Percentiles rank a stretch among this genome's conserved stretches.
These are phyloP conservation scores for Dothideomycetes sp. DNA, from an alignment of 2,329 filamentous ascomycete genomes.

Conservation along the genomic window DNA sequence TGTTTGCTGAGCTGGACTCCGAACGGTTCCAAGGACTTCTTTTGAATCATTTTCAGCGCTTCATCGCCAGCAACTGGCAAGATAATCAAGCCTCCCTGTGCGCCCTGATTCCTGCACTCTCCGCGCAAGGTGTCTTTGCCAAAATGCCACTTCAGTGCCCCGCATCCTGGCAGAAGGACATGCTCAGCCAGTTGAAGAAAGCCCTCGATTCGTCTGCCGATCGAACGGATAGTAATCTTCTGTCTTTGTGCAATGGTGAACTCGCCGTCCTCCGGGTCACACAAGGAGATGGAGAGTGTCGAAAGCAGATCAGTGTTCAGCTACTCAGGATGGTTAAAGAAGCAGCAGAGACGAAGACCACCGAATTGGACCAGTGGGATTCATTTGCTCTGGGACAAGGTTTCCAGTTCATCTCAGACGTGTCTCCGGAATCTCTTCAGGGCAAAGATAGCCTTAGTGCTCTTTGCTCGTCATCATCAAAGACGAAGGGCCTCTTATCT, in stretches of 20 bases:
- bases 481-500: slow-evolving; percentile 6
- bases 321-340: slow-evolving; percentile 1
- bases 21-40: slow-evolving; percentile 71
- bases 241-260: slow-evolving; percentile 7
- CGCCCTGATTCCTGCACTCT: slow-evolving; percentile 54
- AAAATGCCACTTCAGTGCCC: slow-evolving; percentile 31
- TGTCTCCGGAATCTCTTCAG: slow-evolving; percentile 2
- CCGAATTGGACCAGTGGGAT: slow-evolving; percentile 4
- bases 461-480: slow-evolving; percentile 4
- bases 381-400: slow-evolving; percentile 8
- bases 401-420: slow-evolving; percentile 8
- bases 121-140: slow-evolving; percentile 39
- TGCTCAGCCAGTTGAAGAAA: slow-evolving; percentile 8
- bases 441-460: slow-evolving; percentile 4
- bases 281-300: slow-evolving; percentile 5
- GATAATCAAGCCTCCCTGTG: slow-evolving; percentile 58
- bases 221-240: background rate
- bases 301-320: slow-evolving; percentile 3
- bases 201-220: background rate
- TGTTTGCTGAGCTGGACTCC: slow-evolving; percentile 62
- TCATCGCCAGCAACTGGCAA: slow-evolving; percentile 63
- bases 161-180: slow-evolving; percentile 52
- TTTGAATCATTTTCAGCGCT: slow-evolving; percentile 73
- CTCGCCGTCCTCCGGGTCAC: slow-evolving; percentile 3
- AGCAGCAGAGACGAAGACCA: slow-evolving; percentile 1